Conservation (phyloP, 257 asterid genomes). For the Nicotiana undulata region DNA sequence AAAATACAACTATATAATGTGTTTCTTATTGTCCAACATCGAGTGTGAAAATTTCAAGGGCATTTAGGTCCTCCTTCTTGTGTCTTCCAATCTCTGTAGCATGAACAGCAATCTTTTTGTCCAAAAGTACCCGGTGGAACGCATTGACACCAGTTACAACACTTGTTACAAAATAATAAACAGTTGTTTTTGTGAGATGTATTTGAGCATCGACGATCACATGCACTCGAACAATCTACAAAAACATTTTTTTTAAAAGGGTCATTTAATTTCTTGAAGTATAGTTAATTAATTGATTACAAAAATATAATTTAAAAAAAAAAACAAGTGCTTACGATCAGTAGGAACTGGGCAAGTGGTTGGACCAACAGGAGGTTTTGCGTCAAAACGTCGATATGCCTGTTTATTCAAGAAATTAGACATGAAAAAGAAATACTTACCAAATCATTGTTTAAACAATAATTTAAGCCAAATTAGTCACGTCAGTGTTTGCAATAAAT, state of each 20-base stretch:
- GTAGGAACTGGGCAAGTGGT: not conserved
- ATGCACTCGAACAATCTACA: constrained; percentile 12
- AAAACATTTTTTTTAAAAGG: not conserved
- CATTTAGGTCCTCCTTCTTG: constrained; percentile 21
- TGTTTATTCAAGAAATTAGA: too few species aligned
- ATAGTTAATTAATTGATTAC: not conserved
- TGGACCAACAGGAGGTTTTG: not conserved
- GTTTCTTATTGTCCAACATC: not conserved
- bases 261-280: not conserved
- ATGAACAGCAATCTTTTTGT: not conserved
- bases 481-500: too few species aligned
- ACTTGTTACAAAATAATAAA: constrained; percentile 11
- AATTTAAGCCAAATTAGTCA: not conserved
- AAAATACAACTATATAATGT: too few species aligned
- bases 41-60: constrained; percentile 8
- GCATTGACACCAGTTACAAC: not conserved
- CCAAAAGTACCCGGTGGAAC: too few species aligned
- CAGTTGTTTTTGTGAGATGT: constrained; percentile 7
- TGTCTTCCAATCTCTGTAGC: constrained; percentile 15
- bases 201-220: constrained; percentile 13
- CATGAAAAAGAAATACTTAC: not conserved
- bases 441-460: not conserved
- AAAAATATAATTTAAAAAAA: too few species aligned
- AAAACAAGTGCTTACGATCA: not conserved
- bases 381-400: not conserved